A percentile compares a stretch with the other conserved stretches of the same genome.
phyloP scores from a whole-genome alignment of 345 rosid genomes.

The Salix brachista region DNA sequence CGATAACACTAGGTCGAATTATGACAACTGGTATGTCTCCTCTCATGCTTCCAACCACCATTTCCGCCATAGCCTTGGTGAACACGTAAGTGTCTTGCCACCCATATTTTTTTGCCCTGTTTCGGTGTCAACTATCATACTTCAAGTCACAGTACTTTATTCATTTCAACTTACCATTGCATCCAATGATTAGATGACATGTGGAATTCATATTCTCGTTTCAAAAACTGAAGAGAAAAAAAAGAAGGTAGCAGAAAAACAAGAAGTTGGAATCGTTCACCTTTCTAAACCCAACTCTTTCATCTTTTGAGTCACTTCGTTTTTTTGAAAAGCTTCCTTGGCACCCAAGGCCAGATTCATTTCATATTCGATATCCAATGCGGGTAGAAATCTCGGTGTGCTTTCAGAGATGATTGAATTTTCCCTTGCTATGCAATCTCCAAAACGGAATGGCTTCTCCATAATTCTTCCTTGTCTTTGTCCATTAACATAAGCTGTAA shows the following conservation, averaged over 20 bases:
- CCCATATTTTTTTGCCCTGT: slow-evolving; percentile 74
- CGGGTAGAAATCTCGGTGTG: slow-evolving; percentile 22
- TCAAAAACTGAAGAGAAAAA: too few relatives aligned
- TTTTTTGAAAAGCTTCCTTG: slow-evolving; percentile 31
- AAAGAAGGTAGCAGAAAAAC: not conserved
- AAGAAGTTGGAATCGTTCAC: slow-evolving; percentile 21
- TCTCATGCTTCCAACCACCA: slow-evolving; percentile 70
- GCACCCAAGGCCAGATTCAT: slow-evolving; percentile 47
- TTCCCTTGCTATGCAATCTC: slow-evolving; percentile 71
- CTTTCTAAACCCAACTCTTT: slow-evolving; percentile 79
- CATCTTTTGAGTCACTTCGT: slow-evolving; percentile 53
- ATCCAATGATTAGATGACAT: too few relatives aligned
- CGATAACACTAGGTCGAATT: slow-evolving; percentile 80
- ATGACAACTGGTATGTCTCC: slow-evolving; percentile 79
- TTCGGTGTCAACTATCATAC: slow-evolving; percentile 6
- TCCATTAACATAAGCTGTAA: slow-evolving; percentile 87
- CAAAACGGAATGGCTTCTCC: slow-evolving; percentile 74
- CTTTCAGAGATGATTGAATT: slow-evolving; percentile 32
- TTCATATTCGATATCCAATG: slow-evolving; percentile 61
- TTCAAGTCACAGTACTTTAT: slow-evolving; percentile 4
- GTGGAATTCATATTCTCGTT: too few relatives aligned
- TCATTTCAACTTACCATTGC: not conserved
- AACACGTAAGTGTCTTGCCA: slow-evolving; percentile 95
- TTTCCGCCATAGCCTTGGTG: slow-evolving; percentile 99
- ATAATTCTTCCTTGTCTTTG: slow-evolving; percentile 81